phyloP scores from a whole-genome alignment of 2,329 filamentous ascomycete genomes.

The Ophiosphaerella herpotricha region DNA sequence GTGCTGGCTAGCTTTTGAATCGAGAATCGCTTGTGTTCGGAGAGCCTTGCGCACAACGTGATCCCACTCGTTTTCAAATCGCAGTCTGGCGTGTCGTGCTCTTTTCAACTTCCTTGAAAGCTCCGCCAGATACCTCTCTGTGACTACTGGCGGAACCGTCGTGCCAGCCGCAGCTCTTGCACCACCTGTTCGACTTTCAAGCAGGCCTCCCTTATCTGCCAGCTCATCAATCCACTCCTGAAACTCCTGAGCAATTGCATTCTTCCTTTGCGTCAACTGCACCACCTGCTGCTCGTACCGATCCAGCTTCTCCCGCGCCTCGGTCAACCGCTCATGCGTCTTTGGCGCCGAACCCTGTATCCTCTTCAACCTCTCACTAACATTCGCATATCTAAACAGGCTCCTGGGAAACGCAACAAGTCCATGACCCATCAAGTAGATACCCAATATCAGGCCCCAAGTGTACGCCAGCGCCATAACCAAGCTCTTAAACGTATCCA shows the following conservation, averaged over 20 bases:
- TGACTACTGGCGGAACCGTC: constrained; percentile 78
- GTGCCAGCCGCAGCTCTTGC: constrained; percentile 42
- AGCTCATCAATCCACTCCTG: constrained; percentile 97
- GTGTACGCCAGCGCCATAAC: constrained; percentile 95
- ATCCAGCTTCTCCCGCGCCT: constrained; percentile 78
- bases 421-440: constrained; percentile 97
- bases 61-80: constrained; percentile 87
- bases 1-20: constrained; percentile 78
- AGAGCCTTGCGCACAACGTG: constrained; percentile 74
- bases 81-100: constrained; percentile 78
- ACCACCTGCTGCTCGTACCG: constrained; percentile 79
- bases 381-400: constrained; percentile 78
- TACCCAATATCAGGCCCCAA: constrained; percentile 88
- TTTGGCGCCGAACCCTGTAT: constrained; percentile 80
- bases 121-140: constrained; percentile 89
- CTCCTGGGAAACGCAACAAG: constrained; percentile 86
- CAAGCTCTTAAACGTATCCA: constrained; percentile 75
- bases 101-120: constrained; percentile 80
- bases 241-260: constrained; percentile 73
- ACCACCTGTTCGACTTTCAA: constrained; percentile 58
- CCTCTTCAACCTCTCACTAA: constrained; percentile 72
- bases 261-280: constrained; percentile 80
- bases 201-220: constrained; percentile 72
- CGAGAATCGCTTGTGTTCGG: constrained; percentile 78
- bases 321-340: constrained; percentile 84